These are phyloP conservation scores for Erodium chrysanthum DNA, from an alignment of 441 rosid genomes.

Conservation along the genomic window DNA sequence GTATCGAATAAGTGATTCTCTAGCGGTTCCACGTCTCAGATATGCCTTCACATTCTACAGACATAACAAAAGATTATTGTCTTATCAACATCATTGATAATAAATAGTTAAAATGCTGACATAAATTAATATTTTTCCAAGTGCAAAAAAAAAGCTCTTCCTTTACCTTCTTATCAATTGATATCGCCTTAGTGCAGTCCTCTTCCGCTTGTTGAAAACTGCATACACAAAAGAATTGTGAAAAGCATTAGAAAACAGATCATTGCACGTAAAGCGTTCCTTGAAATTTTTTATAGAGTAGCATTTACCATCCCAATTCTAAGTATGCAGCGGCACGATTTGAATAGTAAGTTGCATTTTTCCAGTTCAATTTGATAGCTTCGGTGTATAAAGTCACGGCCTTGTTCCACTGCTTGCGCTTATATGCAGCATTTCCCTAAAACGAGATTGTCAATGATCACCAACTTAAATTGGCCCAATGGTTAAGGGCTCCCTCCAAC, in stretches of 20 bases:
- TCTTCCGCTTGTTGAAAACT: constrained; percentile 89
- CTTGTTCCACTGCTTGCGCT: constrained; percentile 72
- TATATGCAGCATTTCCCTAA: constrained; percentile 90
- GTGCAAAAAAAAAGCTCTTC: neutral
- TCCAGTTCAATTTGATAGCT: constrained; percentile 70
- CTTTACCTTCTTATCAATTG: constrained; percentile 71
- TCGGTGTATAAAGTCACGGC: constrained; percentile 67
- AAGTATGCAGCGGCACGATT: constrained; percentile 86
- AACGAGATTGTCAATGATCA: constrained; percentile 18
- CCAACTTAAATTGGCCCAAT: no score
- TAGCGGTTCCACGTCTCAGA: constrained; percentile 87
- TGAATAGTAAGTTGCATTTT: constrained; percentile 61
- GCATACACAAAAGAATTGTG: constrained; percentile 21
- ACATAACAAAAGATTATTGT: constrained; percentile 4
- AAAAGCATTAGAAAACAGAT: constrained; percentile 3
- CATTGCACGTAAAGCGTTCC: constrained; percentile 5
- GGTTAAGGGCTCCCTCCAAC: no score
- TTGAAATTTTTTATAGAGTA: constrained; percentile 8
- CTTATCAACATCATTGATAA: neutral
- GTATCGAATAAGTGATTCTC: constrained; percentile 65
- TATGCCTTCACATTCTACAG: constrained; percentile 87
- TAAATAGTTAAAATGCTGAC: neutral
- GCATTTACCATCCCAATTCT: constrained; percentile 57
- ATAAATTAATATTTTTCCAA: neutral
- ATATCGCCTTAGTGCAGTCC: constrained; percentile 67